Evolutionary conservation across 192 early-diverging fungal genomes (phyloP).

Genomic region (Backusella australiensis): DNA sequence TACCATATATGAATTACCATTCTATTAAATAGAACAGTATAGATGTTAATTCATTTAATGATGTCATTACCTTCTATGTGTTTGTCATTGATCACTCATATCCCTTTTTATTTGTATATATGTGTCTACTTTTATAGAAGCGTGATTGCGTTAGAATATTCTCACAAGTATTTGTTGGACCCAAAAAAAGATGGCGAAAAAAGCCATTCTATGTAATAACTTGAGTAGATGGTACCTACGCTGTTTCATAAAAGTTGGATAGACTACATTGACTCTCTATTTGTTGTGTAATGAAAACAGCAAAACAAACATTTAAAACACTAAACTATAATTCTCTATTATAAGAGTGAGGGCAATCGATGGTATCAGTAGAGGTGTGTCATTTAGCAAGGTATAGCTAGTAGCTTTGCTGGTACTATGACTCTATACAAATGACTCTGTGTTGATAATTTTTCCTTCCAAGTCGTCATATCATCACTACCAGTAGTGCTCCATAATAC

Average conservation of each 20-base stretch:
- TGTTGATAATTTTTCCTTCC: not conserved
- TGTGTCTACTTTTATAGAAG: not conserved
- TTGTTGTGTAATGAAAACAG: not conserved
- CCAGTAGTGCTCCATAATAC: not conserved
- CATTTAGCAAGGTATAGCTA: not conserved
- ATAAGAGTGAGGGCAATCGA: not conserved
- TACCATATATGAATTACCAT: not conserved
- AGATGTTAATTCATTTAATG: not conserved
- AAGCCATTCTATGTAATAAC: not conserved
- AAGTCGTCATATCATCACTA: not conserved
- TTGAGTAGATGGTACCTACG: not conserved
- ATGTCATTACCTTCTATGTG: not conserved
- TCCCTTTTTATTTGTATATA: not conserved
- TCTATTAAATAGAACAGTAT: not conserved
- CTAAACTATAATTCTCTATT: not conserved
- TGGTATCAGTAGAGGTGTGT: not conserved
- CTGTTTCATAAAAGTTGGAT: not conserved
- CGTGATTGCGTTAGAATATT: not conserved
- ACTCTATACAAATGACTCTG: not conserved
- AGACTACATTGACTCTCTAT: not conserved
- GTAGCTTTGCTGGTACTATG: not conserved
- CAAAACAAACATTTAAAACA: not conserved
- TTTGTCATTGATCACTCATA: not conserved
- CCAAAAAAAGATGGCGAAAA: not conserved
- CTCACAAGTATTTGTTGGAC: not conserved